Conservation (phyloP, 148 eudicot species). For the Fagopyrum esculentum region DNA sequence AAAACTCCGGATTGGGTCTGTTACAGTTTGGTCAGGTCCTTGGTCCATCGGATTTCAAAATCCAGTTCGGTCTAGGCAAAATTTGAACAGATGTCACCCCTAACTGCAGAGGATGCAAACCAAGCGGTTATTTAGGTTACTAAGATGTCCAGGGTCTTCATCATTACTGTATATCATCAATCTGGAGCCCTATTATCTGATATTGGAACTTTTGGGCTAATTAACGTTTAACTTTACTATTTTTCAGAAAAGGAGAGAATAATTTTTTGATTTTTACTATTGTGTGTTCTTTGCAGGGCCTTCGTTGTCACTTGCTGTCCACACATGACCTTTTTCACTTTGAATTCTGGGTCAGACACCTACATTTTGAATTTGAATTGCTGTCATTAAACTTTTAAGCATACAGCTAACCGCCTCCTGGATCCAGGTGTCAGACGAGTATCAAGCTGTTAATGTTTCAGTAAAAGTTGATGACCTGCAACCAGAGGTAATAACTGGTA, state of each 20-base stretch:
- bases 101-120: not conserved
- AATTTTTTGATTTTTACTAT: not conserved
- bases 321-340: constrained; percentile 87
- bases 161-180: not conserved
- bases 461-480: constrained; percentile 53
- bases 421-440: constrained; percentile 62
- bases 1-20: not conserved
- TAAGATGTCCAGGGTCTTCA: constrained; percentile 2
- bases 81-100: not conserved
- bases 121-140: not conserved
- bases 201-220: not conserved
- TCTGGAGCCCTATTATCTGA: constrained; percentile 3
- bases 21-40: not conserved
- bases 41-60: not conserved
- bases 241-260: no score
- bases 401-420: constrained; percentile 14
- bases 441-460: constrained; percentile 71
- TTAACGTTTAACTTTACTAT: not conserved
- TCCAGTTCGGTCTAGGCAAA: not conserved
- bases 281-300: constrained; percentile 49
- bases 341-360: constrained; percentile 81
- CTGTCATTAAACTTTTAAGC: not conserved
- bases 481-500: constrained; percentile 48
- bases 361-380: constrained; percentile 12
- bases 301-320: constrained; percentile 57